These are phyloP conservation scores for Pichia inconspicua DNA, from an alignment of 1,139 yeast species.

Conservation along the genomic window DNA sequence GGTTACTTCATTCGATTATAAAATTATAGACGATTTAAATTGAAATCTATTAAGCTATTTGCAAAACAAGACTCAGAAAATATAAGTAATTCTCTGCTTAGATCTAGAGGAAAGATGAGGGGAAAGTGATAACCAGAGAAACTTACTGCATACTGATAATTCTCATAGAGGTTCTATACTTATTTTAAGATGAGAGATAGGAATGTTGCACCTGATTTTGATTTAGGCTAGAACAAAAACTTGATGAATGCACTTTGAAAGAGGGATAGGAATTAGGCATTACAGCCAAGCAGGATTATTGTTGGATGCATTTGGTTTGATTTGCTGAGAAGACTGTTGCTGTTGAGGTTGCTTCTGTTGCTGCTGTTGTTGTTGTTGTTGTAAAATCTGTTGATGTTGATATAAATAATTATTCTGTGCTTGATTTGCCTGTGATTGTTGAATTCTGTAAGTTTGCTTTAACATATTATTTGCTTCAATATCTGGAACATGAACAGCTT, in stretches of 20 bases:
- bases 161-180: background rate
- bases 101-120: background rate
- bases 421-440: constrained; percentile 16
- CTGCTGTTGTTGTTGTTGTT: constrained; percentile 10
- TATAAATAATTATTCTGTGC: constrained; percentile 12
- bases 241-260: background rate
- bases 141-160: no score
- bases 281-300: constrained; percentile 29
- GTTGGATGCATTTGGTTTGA: constrained; percentile 6
- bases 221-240: background rate
- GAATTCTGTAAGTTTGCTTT: constrained; percentile 13
- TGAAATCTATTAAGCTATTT: background rate
- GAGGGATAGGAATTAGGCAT: background rate
- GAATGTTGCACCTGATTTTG: background rate
- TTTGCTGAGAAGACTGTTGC: background rate
- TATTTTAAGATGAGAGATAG: background rate
- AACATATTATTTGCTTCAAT: constrained; percentile 17
- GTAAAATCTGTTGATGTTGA: constrained; percentile 15
- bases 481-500: constrained; percentile 27
- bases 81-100: background rate
- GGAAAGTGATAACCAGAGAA: background rate
- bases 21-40: no score
- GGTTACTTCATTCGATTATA: no score
- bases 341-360: background rate
- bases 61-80: background rate